These are phyloP conservation scores for Aureobasidium uvarum DNA, from an alignment of 2,329 filamentous ascomycete species.

Conservation along the genomic window DNA sequence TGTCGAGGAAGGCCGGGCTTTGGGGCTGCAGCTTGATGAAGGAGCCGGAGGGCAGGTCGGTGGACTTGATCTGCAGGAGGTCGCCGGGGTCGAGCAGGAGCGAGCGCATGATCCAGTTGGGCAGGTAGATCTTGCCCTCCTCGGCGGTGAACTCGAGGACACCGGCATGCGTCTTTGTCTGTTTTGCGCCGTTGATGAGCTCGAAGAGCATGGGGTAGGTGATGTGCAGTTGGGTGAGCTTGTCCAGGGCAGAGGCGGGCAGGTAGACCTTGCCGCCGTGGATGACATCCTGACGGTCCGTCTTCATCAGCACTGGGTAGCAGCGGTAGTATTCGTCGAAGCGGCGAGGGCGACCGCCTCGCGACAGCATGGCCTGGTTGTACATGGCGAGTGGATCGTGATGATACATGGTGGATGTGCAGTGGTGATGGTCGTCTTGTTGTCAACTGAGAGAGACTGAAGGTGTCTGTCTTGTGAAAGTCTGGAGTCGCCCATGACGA, in stretches of 20 bases:
- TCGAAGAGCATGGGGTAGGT: conserved; percentile 98
- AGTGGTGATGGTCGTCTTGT: background rate
- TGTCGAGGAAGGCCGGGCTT: conserved; percentile 89
- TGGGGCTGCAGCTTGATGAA: conserved; percentile 98
- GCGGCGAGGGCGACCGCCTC: conserved; percentile 60
- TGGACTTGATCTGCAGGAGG: conserved; percentile 91
- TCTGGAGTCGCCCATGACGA: conserved; percentile 15
- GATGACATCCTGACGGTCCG: conserved; percentile 85
- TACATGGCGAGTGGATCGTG: conserved; percentile 56
- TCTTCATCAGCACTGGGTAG: conserved; percentile 91
- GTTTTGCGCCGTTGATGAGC: conserved; percentile 81
- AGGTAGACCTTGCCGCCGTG: conserved; percentile 97
- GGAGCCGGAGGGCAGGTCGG: conserved; percentile 82
- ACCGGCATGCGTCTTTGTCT: conserved; percentile 83
- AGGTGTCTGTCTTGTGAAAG: conserved; percentile 13
- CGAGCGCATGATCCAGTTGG: conserved; percentile 97
- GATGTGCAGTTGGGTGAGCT: conserved; percentile 91
- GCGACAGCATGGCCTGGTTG: conserved; percentile 53
- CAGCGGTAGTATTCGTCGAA: conserved; percentile 99
- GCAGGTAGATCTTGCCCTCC: conserved; percentile 93
- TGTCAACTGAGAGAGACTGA: background rate
- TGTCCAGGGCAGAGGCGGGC: conserved; percentile 93
- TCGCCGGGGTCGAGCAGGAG: conserved; percentile 87
- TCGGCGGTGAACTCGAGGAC: conserved; percentile 97
- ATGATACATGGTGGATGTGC: conserved; percentile 39